Conservation (phyloP, 2,329 filamentous ascomycete genomes). For the Nemania serpens region DNA sequence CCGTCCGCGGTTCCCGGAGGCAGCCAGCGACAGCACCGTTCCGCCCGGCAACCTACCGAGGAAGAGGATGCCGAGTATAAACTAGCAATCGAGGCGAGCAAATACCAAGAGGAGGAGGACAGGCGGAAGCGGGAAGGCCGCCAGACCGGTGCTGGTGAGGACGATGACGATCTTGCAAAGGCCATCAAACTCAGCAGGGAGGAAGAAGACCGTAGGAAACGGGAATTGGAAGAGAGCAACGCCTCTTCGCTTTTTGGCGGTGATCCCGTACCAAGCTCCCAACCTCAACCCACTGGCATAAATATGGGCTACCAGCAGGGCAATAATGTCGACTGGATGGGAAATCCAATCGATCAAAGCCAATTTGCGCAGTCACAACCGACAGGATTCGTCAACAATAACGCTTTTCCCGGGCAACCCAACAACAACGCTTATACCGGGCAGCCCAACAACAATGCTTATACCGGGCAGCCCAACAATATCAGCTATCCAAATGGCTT, state of each 20-base stretch:
- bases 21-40: constrained; percentile 51
- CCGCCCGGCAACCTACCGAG: constrained; percentile 59
- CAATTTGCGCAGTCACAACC: constrained; percentile 79
- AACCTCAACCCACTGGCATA: constrained; percentile 83
- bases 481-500: constrained; percentile 70
- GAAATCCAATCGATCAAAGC: constrained; percentile 84
- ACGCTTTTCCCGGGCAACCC: constrained; percentile 62
- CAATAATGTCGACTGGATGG: constrained; percentile 94
- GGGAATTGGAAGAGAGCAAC: constrained; percentile 85
- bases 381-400: constrained; percentile 70
- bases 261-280: constrained; percentile 58
- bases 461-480: constrained; percentile 64
- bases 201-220: constrained; percentile 87
- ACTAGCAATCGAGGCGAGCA: constrained; percentile 92
- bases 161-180: constrained; percentile 91
- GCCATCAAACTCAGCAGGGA: constrained; percentile 93
- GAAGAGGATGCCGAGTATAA: constrained; percentile 91
- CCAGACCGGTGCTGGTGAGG: constrained; percentile 59
- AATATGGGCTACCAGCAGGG: constrained; percentile 99
- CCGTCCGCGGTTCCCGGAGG: constrained; percentile 32
- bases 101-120: constrained; percentile 92
- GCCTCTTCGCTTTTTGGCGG: constrained; percentile 89
- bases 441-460: constrained; percentile 51
- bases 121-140: constrained; percentile 70
- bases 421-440: constrained; percentile 61